Percentiles rank a stretch among this genome's conserved stretches.
Conservation (phyloP, 768 basidiomycete species). For the Leccinellum rugosiceps region DNA sequence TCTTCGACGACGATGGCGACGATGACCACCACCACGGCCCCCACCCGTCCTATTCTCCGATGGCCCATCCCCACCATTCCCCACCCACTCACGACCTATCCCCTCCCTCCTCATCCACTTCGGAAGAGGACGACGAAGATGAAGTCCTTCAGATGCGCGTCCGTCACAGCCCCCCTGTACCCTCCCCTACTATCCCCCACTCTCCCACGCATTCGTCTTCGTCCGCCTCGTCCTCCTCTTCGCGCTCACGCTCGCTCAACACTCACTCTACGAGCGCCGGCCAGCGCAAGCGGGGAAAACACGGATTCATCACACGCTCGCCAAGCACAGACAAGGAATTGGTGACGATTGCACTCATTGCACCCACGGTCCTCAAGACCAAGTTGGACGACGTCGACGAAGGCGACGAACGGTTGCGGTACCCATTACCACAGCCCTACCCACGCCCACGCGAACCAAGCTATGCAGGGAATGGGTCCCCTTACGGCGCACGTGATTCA, state of each 20-base stretch:
- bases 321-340: conserved; percentile 45
- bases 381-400: conserved; percentile 49
- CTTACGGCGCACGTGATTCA: conserved; percentile 36
- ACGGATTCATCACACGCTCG: conserved; percentile 40
- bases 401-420: conserved; percentile 32
- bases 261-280: conserved; percentile 20
- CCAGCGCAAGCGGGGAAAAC: conserved; percentile 34
- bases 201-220: conserved; percentile 40
- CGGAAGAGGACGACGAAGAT: conserved; percentile 45
- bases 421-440: conserved; percentile 10
- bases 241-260: conserved; percentile 26
- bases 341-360: conserved; percentile 69
- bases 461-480: conserved; percentile 8
- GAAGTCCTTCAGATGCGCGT: conserved; percentile 66
- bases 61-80: conserved; percentile 18
- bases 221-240: conserved; percentile 21
- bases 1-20: conserved; percentile 28
- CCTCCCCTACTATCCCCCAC: conserved; percentile 23
- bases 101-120: conserved; percentile 32
- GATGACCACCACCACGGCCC: conserved; percentile 16
- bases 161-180: conserved; percentile 22
- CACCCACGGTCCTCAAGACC: conserved; percentile 86
- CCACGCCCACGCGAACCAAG: conserved; percentile 2
- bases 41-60: conserved; percentile 15
- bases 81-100: conserved; percentile 22